Evolutionary conservation across 345 rosid genomes (phyloP), one percentile per base, ranked within the genome.

Genomic region (Mercurialis annua): DNA sequence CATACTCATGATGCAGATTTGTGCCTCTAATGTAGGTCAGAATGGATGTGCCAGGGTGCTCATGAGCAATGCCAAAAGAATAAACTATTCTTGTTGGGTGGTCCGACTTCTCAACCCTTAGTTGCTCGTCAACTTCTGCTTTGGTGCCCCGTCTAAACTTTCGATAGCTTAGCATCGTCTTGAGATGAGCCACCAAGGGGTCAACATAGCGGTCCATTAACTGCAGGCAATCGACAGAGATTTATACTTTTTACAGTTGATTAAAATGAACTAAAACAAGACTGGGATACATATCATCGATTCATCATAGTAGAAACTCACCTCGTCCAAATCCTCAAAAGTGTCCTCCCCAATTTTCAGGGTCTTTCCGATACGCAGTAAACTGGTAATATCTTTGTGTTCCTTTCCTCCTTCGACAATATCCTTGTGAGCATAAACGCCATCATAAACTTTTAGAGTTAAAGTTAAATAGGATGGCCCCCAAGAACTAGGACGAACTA

Each of bases 241-340:
- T 2, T 23, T 33, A 61, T 66, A 46, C 59, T 46, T 38, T n/a
- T 20, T 49, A 18, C 0, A 10, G 15, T 11, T 36, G 9, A 23
- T 60, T 60, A 16, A 60, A 21, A 40, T 60, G 42, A 26, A 40
- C 29, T 40, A 12, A 12, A 17, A 23, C 2, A 40, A 40, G 11
- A 60, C 38, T 6, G 20, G 8, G 24, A n/a, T n/a, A 42, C 15
- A 29, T 6, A 12, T 12, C 34, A 42, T 6, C 12, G 38, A 24
- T 31, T 60, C 4, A 62, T 8, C 16, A 43, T 10, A 6, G 14
- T 56, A 54, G 24, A 71, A 64, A 70, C 78, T 26, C 36, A 91
- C 99, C 98, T 95, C 99, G 72, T 95, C 99, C 79, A 95, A 77
- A 84, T 95, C 99, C 85, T 92, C 98, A 46, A 95, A 95, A 55